Conservation (phyloP, 441 rosid genomes). For the Flueggea neowawraea region DNA sequence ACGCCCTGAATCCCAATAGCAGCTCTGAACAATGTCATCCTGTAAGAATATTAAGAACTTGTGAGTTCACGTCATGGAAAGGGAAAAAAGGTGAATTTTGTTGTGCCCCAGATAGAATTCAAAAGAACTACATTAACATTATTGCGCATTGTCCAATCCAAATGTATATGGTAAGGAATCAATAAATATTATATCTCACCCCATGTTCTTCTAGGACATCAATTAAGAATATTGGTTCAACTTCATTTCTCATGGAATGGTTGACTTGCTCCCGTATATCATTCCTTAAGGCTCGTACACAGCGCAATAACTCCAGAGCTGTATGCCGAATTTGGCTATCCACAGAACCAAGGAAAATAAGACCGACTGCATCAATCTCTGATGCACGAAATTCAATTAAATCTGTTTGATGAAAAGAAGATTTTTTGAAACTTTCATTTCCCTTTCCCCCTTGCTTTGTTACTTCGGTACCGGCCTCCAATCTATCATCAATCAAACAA, state of each 20-base stretch:
- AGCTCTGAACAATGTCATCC: conserved; percentile 99
- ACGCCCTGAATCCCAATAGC: conserved; percentile 96
- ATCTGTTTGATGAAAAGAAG: conserved; percentile 77
- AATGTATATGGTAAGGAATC: background rate
- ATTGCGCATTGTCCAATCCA: conserved; percentile 4
- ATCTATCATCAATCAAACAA: conserved; percentile 77
- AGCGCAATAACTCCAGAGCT: conserved; percentile 92
- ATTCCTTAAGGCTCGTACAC: conserved; percentile 95
- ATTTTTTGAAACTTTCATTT: conserved; percentile 65
- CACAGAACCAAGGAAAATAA: conserved; percentile 91
- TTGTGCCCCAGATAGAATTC: background rate
- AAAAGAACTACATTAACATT: conserved; percentile 17
- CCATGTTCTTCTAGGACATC: conserved; percentile 99
- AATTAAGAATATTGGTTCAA: conserved; percentile 87
- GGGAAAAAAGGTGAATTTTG: too few species aligned
- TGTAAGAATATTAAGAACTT: conserved; percentile 27
- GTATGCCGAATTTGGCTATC: conserved; percentile 99
- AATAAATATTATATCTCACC: conserved; percentile 39
- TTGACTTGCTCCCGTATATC: conserved; percentile 79
- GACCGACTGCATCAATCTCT: conserved; percentile 99
- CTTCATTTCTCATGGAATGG: conserved; percentile 67
- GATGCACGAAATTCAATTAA: conserved; percentile 84
- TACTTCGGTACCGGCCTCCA: conserved; percentile 45
- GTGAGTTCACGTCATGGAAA: background rate
- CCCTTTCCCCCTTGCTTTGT: conserved; percentile 45